Evolutionary conservation across 2,329 filamentous ascomycete species (phyloP), one percentile per base, ranked within the genome.

Genomic region (Cordyceps cicadae): DNA sequence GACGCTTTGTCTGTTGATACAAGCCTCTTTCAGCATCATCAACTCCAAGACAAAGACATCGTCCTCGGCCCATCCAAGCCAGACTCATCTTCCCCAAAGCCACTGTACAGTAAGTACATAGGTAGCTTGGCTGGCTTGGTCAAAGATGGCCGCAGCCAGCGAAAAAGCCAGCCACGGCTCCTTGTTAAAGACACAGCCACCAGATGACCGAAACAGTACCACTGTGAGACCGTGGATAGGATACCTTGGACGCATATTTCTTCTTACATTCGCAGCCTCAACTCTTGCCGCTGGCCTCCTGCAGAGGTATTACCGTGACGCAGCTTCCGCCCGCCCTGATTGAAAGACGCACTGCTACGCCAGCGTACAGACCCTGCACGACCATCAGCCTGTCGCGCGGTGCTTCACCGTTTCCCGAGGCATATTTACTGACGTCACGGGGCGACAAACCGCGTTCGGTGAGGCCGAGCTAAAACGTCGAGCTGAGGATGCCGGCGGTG

Each of bases 351-450:
- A 74, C 64, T 79, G 77, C 71, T 79, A 79, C 64, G 69, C 69
- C 3, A 65, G 69, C 48, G 62, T 79, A 29, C 67, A 70, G 45
- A 77, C 77, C 0, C 71, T 75, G 21, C 70, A 76, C 26, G 63
- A 69, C 2, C 66, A 68, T 0, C 64, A 72, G 8, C 72, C 77
- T 0, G 64, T 70, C 2, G 77, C 77, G 2, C 74, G 78, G 54
- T 87, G 85, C 71, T 87, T 87, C 69, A 78, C 78, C 5, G 79
- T 86, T 2, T 68, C 69, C 1, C 70, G 78, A 46, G 84, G 83
- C 0, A 70, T 73, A 14, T 85, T 87, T 64, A 72, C 72, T 0
- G 71, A 74, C 5, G 77, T 86, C 0, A 79, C 80, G 0, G 14
- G 12, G 48, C 48, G 32, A 26, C 26, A 51, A 17, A 66, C 70